phyloP scores from a whole-genome alignment of 768 basidiomycete species.

The Nevesoporus exiguus region DNA sequence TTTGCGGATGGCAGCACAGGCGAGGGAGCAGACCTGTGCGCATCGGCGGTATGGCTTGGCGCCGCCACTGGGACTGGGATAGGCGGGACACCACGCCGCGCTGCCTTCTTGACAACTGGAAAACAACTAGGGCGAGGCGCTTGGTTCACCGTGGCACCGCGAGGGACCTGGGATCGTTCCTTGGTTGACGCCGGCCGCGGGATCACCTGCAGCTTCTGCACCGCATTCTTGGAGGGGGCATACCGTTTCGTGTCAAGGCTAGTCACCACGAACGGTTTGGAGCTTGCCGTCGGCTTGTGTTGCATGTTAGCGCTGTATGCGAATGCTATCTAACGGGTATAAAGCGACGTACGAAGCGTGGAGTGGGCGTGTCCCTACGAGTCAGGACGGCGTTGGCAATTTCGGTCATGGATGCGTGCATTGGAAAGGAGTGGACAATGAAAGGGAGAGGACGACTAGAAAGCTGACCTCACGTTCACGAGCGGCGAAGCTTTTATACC shows the following conservation, averaged over 20 bases:
- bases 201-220: neutral
- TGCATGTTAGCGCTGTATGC: neutral
- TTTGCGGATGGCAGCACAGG: neutral
- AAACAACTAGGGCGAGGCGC: no score
- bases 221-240: neutral
- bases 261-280: conserved; percentile 12
- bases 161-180: neutral
- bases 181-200: no score
- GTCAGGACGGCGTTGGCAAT: neutral
- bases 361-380: neutral
- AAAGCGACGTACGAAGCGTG: neutral
- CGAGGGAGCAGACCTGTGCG: neutral
- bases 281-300: neutral
- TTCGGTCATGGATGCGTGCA: neutral
- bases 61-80: neutral
- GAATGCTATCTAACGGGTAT: neutral
- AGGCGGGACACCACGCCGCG: neutral
- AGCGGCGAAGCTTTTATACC: neutral
- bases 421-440: neutral
- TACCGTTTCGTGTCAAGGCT: neutral
- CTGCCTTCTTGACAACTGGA: neutral
- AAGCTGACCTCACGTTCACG: neutral
- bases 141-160: neutral
- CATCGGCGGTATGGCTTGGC: neutral
- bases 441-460: neutral